A percentile compares a stretch with the other conserved stretches of the same genome.
Conservation (phyloP, 2,329 filamentous ascomycete species). For the Scedosporium boydii region DNA sequence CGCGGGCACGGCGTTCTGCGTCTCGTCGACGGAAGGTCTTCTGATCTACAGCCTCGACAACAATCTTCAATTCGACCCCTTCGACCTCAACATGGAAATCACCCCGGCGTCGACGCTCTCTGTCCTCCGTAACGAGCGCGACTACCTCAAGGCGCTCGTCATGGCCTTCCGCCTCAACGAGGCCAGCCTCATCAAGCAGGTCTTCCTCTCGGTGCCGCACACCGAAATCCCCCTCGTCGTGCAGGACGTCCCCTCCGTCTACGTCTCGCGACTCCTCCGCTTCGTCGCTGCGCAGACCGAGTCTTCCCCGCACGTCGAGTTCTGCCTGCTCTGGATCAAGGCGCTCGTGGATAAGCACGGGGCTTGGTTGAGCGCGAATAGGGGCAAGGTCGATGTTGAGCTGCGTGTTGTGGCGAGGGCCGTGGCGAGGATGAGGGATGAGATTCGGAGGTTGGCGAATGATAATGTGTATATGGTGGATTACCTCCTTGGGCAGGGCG, state of each 20-base stretch:
- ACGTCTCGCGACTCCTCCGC: constrained; percentile 73
- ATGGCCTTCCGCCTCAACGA: constrained; percentile 98
- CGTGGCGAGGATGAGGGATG: constrained; percentile 68
- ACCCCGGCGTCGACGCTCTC: constrained; percentile 77
- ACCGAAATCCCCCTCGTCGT: constrained; percentile 69
- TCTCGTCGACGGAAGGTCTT: constrained; percentile 87
- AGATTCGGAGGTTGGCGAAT: constrained; percentile 74
- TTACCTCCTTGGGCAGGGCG: constrained; percentile 56
- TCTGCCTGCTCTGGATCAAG: constrained; percentile 89
- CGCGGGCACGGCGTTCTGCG: constrained; percentile 83
- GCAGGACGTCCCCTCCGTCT: constrained; percentile 70
- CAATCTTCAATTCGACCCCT: constrained; percentile 81
- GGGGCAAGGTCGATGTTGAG: constrained; percentile 73
- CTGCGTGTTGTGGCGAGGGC: constrained; percentile 74
- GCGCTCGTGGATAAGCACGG: constrained; percentile 74
- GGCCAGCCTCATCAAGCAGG: constrained; percentile 65
- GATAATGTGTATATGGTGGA: constrained; percentile 86
- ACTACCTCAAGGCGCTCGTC: constrained; percentile 84
- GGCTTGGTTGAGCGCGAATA: constrained; percentile 71
- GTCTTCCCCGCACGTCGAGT: constrained; percentile 86
- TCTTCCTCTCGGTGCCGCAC: constrained; percentile 76
- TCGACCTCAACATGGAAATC: constrained; percentile 89
- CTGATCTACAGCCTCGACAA: constrained; percentile 88
- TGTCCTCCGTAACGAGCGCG: constrained; percentile 55
- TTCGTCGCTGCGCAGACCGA: constrained; percentile 85